These are phyloP conservation scores for Phytophthora europaea DNA, from an alignment of 352 stramenopile species.

Conservation along the genomic window DNA sequence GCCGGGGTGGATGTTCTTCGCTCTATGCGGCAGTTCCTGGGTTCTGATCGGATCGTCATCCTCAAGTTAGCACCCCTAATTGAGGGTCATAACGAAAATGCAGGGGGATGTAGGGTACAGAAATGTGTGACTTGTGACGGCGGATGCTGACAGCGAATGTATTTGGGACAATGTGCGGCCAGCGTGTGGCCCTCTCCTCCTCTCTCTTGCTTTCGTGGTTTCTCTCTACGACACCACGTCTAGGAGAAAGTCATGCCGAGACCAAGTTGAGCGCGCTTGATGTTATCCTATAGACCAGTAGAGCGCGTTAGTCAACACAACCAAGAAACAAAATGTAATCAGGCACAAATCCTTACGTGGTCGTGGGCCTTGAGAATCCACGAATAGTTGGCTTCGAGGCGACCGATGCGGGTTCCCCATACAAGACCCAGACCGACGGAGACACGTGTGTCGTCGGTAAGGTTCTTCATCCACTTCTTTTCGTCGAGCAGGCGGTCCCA, in stretches of 20 bases:
- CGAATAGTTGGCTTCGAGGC: conserved; percentile 93
- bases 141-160: conserved; percentile 15
- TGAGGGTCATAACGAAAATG: conserved; percentile 23
- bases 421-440: conserved; percentile 90
- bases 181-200: conserved; percentile 8
- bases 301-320: conserved; percentile 7
- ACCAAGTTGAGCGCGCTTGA: conserved; percentile 88
- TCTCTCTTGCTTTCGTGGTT: conserved; percentile 1
- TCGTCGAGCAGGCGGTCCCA: conserved; percentile 88
- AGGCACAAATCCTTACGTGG: conserved; percentile 58
- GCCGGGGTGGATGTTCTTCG: conserved; percentile 3
- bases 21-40: conserved; percentile 22
- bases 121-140: conserved; percentile 33
- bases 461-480: conserved; percentile 93
- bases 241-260: conserved; percentile 90
- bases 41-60: conserved; percentile 22
- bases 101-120: conserved; percentile 22
- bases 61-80: conserved; percentile 5
- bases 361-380: conserved; percentile 89
- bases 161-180: conserved; percentile 23
- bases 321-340: background rate
- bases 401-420: conserved; percentile 86
- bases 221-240: conserved; percentile 30
- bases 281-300: conserved; percentile 72
- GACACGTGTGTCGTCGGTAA: conserved; percentile 88